A percentile compares a stretch with the other conserved stretches of the same genome.
These are phyloP conservation scores for Ophiostoma ips DNA, from an alignment of 2,329 filamentous ascomycete species.

Conservation along the genomic window DNA sequence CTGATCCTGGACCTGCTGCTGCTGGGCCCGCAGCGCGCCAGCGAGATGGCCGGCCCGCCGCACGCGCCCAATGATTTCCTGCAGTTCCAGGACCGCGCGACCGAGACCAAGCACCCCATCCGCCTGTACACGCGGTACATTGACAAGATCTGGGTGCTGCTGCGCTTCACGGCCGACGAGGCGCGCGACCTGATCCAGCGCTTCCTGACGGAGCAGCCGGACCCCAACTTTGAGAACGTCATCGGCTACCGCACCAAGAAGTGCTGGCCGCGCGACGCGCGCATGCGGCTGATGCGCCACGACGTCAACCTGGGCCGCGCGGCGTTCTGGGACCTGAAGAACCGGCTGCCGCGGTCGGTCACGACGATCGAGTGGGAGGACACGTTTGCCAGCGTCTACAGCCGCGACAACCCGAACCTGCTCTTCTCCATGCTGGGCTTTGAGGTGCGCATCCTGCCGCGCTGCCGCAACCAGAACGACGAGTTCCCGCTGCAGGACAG, in stretches of 20 bases:
- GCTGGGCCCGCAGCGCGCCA: constrained; percentile 87
- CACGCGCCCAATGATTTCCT: constrained; percentile 94
- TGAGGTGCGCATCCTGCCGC: constrained; percentile 89
- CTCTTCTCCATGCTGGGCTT: constrained; percentile 98
- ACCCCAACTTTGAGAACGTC: constrained; percentile 98
- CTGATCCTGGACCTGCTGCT: constrained; percentile 86
- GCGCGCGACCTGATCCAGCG: constrained; percentile 92
- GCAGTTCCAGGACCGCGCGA: constrained; percentile 87
- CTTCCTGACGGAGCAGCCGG: constrained; percentile 94
- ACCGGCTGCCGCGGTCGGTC: constrained; percentile 81
- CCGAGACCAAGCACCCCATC: constrained; percentile 87
- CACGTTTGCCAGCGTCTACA: constrained; percentile 96
- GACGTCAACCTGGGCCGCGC: constrained; percentile 95
- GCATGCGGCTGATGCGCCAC: constrained; percentile 97
- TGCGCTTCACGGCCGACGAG: constrained; percentile 86
- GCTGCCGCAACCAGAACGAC: constrained; percentile 87
- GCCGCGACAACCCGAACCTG: constrained; percentile 90
- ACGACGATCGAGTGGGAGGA: constrained; percentile 99
- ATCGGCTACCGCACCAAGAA: constrained; percentile 99
- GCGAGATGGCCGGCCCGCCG: constrained; percentile 89
- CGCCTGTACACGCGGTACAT: constrained; percentile 96
- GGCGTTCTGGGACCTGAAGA: constrained; percentile 98
- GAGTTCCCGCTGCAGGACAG: constrained; percentile 97
- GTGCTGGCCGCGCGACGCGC: constrained; percentile 94
- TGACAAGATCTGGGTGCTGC: constrained; percentile 96